A percentile compares a stretch with the other conserved stretches of the same genome.
Evolutionary conservation across 2,329 filamentous ascomycete species (phyloP).

Genomic region (Simplicillium sp.): DNA sequence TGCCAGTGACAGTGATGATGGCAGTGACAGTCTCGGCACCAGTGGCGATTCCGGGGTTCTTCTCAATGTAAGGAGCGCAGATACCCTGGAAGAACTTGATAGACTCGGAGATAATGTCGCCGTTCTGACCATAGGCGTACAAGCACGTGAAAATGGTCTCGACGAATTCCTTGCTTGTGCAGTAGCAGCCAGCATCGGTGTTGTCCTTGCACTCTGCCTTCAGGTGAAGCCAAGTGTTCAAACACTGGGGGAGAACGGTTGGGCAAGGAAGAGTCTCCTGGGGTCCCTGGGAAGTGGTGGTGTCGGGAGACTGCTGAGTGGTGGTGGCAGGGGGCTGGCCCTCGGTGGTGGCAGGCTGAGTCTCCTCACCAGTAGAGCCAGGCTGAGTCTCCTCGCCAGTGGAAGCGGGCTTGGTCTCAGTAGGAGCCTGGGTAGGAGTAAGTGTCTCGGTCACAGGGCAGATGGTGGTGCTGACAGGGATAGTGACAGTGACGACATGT

Average conservation of each 20-base stretch:
- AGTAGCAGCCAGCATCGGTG: slow-evolving; percentile 78
- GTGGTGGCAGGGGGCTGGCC: slow-evolving; percentile 10
- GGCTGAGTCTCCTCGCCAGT: slow-evolving; percentile 7
- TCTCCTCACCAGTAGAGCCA: slow-evolving; percentile 4
- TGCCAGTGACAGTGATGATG: slow-evolving; percentile 45
- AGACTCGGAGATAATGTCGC: slow-evolving; percentile 58
- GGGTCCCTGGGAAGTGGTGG: slow-evolving; percentile 14
- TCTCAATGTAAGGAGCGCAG: slow-evolving; percentile 63
- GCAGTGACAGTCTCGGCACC: slow-evolving; percentile 56
- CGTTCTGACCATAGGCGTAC: slow-evolving; percentile 60
- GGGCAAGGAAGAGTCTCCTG: slow-evolving; percentile 45
- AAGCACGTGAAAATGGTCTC: slow-evolving; percentile 74
- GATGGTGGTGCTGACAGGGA: slow-evolving; percentile 50
- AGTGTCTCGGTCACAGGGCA: slow-evolving; percentile 51
- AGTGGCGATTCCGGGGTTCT: slow-evolving; percentile 81
- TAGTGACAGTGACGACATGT: slow-evolving; percentile 40
- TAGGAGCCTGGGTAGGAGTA: slow-evolving; percentile 23
- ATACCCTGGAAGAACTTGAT: slow-evolving; percentile 84
- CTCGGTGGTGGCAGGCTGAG: slow-evolving; percentile 1
- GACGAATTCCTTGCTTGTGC: slow-evolving; percentile 68
- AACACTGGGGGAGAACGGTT: slow-evolving; percentile 69
- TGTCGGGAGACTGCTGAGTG: slow-evolving; percentile 19
- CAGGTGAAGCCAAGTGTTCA: slow-evolving; percentile 80
- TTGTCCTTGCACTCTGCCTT: slow-evolving; percentile 68
- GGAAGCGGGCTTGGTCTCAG: slow-evolving; percentile 8